Evolutionary conservation across 257 asterid genomes (phyloP), one percentile per base, ranked within the genome.

Genomic region (Echium plantagineum): DNA sequence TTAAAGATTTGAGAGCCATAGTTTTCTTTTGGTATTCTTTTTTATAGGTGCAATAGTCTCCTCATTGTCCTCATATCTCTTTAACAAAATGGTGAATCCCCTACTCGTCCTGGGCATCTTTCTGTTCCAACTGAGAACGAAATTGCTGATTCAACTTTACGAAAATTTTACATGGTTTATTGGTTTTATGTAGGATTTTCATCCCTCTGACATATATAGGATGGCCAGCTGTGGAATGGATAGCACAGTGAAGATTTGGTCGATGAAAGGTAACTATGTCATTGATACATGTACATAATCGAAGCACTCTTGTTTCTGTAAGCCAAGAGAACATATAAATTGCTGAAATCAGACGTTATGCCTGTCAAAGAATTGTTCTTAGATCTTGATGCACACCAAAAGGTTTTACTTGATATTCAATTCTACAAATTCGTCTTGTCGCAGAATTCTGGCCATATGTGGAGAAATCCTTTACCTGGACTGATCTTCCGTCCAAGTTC

Each of bases 221-320:
- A 84, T 88, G 52, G 94, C 97, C 52, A 93, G 97, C 81, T 93
- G 98, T 80, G 98, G 98, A 76, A 93, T 93, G 97, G 98, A 93
- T 76, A 93, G 86, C 70, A 88, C 96, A 55, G 90, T 93, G 60
- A 93, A 88, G 75, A 93, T 88, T 66, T 93, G 98, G 98, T 93
- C 98, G 52, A 84, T 89, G 94, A 84, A 86, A 88, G 98, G 98
- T 93, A 66, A 48, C 52, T 53, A 35, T 21, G 31, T 21, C 5
- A 58, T 18, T 8, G 15, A 20, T 31, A 16, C 9, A 52, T 15
- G 7, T 59, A 21, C 20, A 5, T 56, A 15, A n/a, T 13, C 18
- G 19, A 3, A 21, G 13, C 10, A 19, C 1, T 53, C 10, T 42
- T 13, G 49, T 42, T 42, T 42, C 49, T 42, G 17, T 42, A 42